These are phyloP conservation scores for Pichia pseudocactophila DNA, from an alignment of 805 yeast species.

Conservation along the genomic window DNA sequence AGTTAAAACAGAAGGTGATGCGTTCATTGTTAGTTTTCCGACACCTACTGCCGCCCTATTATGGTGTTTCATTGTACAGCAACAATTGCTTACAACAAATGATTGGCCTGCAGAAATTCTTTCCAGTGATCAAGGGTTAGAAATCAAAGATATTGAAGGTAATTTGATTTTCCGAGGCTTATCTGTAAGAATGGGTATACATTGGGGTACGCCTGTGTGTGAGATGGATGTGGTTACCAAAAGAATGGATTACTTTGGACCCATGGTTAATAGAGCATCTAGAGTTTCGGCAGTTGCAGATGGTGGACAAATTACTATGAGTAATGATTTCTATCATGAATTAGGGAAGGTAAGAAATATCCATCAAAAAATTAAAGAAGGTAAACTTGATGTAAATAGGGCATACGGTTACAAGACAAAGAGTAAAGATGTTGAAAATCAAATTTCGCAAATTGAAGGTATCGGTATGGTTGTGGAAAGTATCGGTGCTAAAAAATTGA, in stretches of 20 bases:
- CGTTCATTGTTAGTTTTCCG: slow-evolving; percentile 95
- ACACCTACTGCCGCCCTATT: slow-evolving; percentile 81
- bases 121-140: slow-evolving; percentile 75
- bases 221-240: slow-evolving; percentile 91
- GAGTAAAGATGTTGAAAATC: slow-evolving; percentile 45
- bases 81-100: slow-evolving; percentile 61
- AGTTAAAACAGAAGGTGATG: slow-evolving; percentile 98
- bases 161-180: slow-evolving; percentile 72
- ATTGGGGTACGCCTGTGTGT: slow-evolving; percentile 97
- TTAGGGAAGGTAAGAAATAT: slow-evolving; percentile 46
- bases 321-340: slow-evolving; percentile 73
- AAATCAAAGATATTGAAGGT: slow-evolving; percentile 54
- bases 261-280: slow-evolving; percentile 94
- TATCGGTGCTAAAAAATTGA: slow-evolving; percentile 80
- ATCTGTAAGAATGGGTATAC: slow-evolving; percentile 96
- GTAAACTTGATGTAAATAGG: slow-evolving; percentile 24
- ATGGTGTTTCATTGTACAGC: slow-evolving; percentile 93
- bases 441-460: slow-evolving; percentile 53
- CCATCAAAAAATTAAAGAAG: slow-evolving; percentile 33
- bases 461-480: slow-evolving; percentile 61
- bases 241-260: slow-evolving; percentile 98
- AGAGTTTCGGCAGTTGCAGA: slow-evolving; percentile 91
- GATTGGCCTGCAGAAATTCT: slow-evolving; percentile 96
- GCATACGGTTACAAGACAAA: slow-evolving; percentile 35
- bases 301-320: slow-evolving; percentile 94